Base-by-base conservation (phyloP, 495 filamentous ascomycete genomes). In the Daldinia decipiens region DNA sequence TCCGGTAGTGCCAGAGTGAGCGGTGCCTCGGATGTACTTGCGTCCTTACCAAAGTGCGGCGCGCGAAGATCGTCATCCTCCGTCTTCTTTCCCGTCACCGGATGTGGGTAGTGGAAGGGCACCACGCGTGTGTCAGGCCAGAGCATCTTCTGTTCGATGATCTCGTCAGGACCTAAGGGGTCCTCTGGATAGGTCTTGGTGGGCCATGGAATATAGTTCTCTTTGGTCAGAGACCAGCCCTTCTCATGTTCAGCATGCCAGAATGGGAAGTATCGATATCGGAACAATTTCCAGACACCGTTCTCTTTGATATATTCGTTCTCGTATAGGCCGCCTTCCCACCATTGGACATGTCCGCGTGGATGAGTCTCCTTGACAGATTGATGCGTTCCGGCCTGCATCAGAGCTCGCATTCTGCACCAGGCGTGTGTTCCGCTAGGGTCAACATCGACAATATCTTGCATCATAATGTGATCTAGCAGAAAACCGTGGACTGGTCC, bases 271-370 rank as follows among this genome's bases (percentile, higher is more conserved):
- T 87, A 86, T 54, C 83, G 81, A 66, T 86, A 81, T 26, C 84
- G 74, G 73, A 84, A 85, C 43, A 87, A 78, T 78, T 85, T 85
- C 85, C 85, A 87, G 29, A 80, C 77, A 15, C 85, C 85, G 66
- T 83, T 75, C 67, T 87, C 83, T 76, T 87, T 87, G 74, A 86
- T 81, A 73, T 87, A 87, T 74, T 87, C 85, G 69, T 87, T 87
- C 77, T 87, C 85, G 76, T 87, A 87, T 60, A 87, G 74, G 5
- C 85, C 85, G 24, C 85, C 85, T 67, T 86, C 84, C 83, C 84
- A 86, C 84, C 84, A 86, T 69, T 87, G 84, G 7, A 80, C 76
- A 53, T 84, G 79, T 7, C 84, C 84, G 45, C 81, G 77, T 5
- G 85, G 84, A 62, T 86, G 82, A 24, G 73, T 77, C 17, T 82